These are phyloP conservation scores for Kregervanrija delftensis DNA, from an alignment of 805 yeast species.

Conservation along the genomic window DNA sequence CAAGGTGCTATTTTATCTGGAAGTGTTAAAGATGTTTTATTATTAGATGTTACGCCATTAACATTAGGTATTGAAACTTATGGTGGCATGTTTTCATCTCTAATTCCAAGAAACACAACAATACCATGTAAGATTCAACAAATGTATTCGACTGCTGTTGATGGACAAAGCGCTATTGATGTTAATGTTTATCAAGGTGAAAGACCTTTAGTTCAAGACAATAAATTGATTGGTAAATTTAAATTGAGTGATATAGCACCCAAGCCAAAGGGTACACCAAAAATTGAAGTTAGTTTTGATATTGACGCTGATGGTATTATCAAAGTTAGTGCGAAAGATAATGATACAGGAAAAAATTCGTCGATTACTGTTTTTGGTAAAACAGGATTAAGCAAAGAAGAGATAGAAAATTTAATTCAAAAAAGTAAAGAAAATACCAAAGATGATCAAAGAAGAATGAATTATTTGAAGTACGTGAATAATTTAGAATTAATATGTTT, in stretches of 20 bases:
- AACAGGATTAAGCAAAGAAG: constrained; percentile 84
- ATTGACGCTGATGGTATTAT: constrained; percentile 96
- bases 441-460: constrained; percentile 44
- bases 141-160: constrained; percentile 90
- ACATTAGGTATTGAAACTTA: constrained; percentile 93
- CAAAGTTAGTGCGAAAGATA: constrained; percentile 90
- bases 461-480: constrained; percentile 73
- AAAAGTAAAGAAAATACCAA: constrained; percentile 88
- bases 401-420: constrained; percentile 84
- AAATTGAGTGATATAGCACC: constrained; percentile 88
- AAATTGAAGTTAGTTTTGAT: constrained; percentile 88
- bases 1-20: constrained; percentile 97
- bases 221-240: constrained; percentile 91
- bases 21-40: constrained; percentile 85
- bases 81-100: constrained; percentile 91
- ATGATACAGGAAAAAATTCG: constrained; percentile 89
- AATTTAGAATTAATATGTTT: constrained; percentile 33
- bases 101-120: constrained; percentile 85
- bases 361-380: constrained; percentile 96
- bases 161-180: constrained; percentile 92
- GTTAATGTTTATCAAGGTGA: constrained; percentile 98
- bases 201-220: constrained; percentile 91
- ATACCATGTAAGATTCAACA: constrained; percentile 92
- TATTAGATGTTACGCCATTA: constrained; percentile 83
- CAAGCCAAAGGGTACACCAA: constrained; percentile 83